Evolutionary conservation across 192 early-diverging fungal species (phyloP).

Genomic region (Piromyces sp.): DNA sequence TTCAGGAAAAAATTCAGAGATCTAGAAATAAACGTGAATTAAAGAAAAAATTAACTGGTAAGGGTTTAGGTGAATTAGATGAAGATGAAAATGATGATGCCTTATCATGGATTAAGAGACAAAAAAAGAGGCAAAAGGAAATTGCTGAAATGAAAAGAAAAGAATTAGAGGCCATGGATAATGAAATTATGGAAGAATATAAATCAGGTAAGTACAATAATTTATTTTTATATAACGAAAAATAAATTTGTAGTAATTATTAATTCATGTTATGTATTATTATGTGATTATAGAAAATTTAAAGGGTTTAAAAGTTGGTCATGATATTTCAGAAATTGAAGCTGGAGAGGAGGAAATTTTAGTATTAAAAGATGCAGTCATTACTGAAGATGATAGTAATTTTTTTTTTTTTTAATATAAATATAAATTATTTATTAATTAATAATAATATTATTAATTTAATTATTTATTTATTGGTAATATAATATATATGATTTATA

Average conservation of each 20-base stretch:
- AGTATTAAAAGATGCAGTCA: conserved; percentile 65
- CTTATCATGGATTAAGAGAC: conserved; percentile 49
- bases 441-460: too few species aligned
- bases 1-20: conserved; percentile 3
- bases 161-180: conserved; percentile 19
- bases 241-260: too few species aligned
- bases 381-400: conserved; percentile 31
- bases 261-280: too few species aligned
- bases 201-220: conserved; percentile 3
- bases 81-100: conserved; percentile 41
- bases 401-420: conserved; percentile 1
- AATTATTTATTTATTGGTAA: too few species aligned
- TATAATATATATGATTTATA: too few species aligned
- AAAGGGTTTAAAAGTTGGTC: conserved; percentile 54
- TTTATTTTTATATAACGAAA: background rate
- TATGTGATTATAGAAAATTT: conserved; percentile 40
- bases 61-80: conserved; percentile 37
- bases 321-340: conserved; percentile 46
- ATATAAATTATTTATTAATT: background rate
- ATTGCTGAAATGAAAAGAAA: conserved; percentile 5
- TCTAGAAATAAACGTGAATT: conserved; percentile 25
- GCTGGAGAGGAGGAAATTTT: conserved; percentile 60
- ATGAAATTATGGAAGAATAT: background rate
- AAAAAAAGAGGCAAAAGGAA: conserved; percentile 29
- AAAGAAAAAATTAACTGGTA: conserved; percentile 33